phyloP scores from a whole-genome alignment of 768 basidiomycete species.

The Pleurotus pulmonarius region DNA sequence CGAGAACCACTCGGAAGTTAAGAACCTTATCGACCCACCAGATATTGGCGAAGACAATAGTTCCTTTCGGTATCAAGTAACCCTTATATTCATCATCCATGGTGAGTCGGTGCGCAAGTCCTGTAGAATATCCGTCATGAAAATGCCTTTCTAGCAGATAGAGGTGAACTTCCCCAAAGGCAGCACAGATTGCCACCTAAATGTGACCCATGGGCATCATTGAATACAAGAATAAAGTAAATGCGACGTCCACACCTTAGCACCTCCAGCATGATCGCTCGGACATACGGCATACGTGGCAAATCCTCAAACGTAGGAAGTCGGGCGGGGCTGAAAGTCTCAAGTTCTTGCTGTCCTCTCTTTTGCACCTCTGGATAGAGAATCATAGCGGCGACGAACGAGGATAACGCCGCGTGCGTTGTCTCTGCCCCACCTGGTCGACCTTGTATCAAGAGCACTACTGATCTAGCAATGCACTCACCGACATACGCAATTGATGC shows the following conservation, averaged over 20 bases:
- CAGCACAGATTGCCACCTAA: background rate
- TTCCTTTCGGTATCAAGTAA: no score
- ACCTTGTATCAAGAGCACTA: background rate
- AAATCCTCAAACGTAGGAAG: conserved; percentile 27
- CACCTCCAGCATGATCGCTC: conserved; percentile 18
- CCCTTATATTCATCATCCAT: no score
- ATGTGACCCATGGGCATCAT: no score
- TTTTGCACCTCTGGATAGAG: conserved; percentile 22
- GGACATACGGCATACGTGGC: conserved; percentile 23
- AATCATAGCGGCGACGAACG: conserved; percentile 25
- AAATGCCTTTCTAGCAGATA: background rate
- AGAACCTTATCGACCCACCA: conserved; percentile 26
- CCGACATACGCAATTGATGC: background rate
- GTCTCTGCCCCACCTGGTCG: background rate
- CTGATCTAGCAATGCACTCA: background rate
- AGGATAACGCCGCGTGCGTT: conserved; percentile 24
- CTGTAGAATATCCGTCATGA: no score
- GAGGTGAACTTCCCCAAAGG: background rate
- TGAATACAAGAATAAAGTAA: no score
- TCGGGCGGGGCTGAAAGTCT: conserved; percentile 21
- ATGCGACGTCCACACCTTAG: no score
- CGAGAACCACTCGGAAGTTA: background rate
- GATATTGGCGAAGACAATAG: conserved; percentile 12
- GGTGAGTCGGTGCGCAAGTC: no score
- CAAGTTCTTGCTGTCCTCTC: conserved; percentile 28